Base-by-base conservation (phyloP, 2,329 filamentous ascomycete genomes). In the Alternaria solani region DNA sequence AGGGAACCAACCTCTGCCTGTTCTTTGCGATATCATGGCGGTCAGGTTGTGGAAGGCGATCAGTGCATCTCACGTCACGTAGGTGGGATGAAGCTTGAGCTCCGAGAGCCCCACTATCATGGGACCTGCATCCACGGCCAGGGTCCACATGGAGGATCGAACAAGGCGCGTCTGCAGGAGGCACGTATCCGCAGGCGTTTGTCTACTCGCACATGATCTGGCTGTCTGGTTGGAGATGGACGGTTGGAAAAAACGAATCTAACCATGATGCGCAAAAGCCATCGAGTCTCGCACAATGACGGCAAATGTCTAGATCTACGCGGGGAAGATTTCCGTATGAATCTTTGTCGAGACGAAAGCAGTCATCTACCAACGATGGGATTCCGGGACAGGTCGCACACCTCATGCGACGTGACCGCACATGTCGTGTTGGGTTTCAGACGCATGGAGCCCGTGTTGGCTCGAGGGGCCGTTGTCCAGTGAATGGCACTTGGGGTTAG, bases 1-100 rank as follows among this genome's bases (percentile, higher is more conserved):
- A 6, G n/a, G 8, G 3, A 28, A 56, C 63, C 12, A 16, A 72
- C 72, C 68, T 62, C 66, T 69, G 14, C 70, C 69, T n/a, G 62
- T 46, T 49, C 55, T 68, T 54, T 65, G 64, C 41, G 59, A 51
- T 20, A 55, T 42, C 55, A 65, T 62, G 39, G 28, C 38, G 42
- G 34, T 32, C 51, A 25, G 7, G 32, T 20, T 41, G 20, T 36
- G 28, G 44, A 20, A 47, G 30, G 26, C 30, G 39, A 11, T 23
- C 11, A 55, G 44, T n/a, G 28, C 49, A 20, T 42, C 39, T 49
- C 46, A 38, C 46, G 28, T 61, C 20, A 38, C 36, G 44, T 28
- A 34, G 53, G 32, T 16, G 36, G 61, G 25, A 54, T 55, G 44
- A 44, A 58, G 63, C 54, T 55, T 32, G 18, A 59, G 55, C 46